Conservation (phyloP, 768 basidiomycete genomes). For the Nidula microcarpa region DNA sequence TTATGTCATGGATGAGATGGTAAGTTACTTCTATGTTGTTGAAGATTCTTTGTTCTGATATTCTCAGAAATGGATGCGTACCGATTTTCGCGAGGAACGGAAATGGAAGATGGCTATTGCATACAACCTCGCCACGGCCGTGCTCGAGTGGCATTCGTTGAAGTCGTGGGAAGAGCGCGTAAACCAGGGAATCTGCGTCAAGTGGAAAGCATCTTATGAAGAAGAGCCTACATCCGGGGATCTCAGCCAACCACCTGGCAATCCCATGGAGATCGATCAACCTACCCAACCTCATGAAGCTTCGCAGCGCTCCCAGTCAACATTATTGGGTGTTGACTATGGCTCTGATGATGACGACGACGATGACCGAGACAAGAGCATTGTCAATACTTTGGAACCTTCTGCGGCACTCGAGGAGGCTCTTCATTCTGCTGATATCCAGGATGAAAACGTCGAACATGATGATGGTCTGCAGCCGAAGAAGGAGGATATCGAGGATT, state of each 20-base stretch:
- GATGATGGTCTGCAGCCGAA: conserved; percentile 22
- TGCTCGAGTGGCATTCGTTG: conserved; percentile 85
- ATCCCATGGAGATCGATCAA: conserved; percentile 22
- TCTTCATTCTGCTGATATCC: conserved; percentile 30
- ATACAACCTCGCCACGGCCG: conserved; percentile 74
- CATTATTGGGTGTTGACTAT: conserved; percentile 45
- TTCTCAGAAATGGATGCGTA: conserved; percentile 90
- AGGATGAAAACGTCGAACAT: conserved; percentile 15
- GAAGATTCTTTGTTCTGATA: background rate
- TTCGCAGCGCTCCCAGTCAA: conserved; percentile 15
- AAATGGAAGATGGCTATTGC: conserved; percentile 90
- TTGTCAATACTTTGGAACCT: conserved; percentile 61
- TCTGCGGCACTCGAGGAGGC: conserved; percentile 54
- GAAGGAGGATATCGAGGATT: conserved; percentile 55
- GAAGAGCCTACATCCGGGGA: conserved; percentile 35
- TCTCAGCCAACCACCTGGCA: conserved; percentile 10
- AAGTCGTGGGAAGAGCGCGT: conserved; percentile 61
- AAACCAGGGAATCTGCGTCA: conserved; percentile 61
- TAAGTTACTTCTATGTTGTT: conserved; percentile 26
- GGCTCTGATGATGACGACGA: conserved; percentile 69
- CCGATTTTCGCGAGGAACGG: conserved; percentile 92
- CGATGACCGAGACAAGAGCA: conserved; percentile 54
- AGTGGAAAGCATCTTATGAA: conserved; percentile 48
- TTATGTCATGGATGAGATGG: conserved; percentile 95
- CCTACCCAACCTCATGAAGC: conserved; percentile 6